Percentiles rank a stretch among this genome's conserved stretches.
These are phyloP conservation scores for Willaertia magna DNA, from an alignment of 208 protist species.

Conservation along the genomic window DNA sequence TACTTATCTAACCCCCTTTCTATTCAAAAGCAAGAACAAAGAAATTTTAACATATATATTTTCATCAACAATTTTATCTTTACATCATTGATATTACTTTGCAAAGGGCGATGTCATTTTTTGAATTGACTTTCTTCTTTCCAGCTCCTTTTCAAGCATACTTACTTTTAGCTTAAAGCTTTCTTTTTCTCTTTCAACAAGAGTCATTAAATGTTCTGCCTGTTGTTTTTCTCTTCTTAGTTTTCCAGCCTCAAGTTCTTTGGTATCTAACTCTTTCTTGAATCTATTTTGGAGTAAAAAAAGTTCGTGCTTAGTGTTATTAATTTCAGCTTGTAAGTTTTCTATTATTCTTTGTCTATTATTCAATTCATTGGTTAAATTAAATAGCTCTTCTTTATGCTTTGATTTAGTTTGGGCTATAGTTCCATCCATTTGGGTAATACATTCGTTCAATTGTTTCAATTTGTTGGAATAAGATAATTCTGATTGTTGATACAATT, in stretches of 20 bases:
- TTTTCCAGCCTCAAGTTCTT: not conserved
- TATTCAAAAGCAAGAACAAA: too few relatives aligned
- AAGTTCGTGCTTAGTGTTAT: not conserved
- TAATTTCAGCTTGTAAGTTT: not conserved
- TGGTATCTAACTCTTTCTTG: not conserved
- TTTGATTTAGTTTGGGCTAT: not conserved
- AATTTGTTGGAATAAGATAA: not conserved
- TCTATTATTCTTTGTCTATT: not conserved
- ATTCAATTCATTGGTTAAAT: not conserved
- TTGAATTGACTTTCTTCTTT: not conserved
- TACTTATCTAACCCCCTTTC: too few relatives aligned
- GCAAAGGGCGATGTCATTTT: too few relatives aligned
- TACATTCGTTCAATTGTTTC: not conserved
- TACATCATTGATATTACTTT: too few relatives aligned
- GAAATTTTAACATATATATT: too few relatives aligned
- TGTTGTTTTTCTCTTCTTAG: not conserved
- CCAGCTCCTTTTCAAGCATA: not conserved
- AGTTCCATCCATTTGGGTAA: not conserved
- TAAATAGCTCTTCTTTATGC: not conserved
- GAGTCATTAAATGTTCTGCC: not conserved
- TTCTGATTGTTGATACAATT: not conserved
- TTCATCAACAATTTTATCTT: too few relatives aligned
- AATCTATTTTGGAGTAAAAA: too few relatives aligned
- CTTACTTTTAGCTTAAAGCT: not conserved
- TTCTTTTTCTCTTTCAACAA: not conserved